phyloP scores from a whole-genome alignment of 306 rosid species.

The Malus asiatica region DNA sequence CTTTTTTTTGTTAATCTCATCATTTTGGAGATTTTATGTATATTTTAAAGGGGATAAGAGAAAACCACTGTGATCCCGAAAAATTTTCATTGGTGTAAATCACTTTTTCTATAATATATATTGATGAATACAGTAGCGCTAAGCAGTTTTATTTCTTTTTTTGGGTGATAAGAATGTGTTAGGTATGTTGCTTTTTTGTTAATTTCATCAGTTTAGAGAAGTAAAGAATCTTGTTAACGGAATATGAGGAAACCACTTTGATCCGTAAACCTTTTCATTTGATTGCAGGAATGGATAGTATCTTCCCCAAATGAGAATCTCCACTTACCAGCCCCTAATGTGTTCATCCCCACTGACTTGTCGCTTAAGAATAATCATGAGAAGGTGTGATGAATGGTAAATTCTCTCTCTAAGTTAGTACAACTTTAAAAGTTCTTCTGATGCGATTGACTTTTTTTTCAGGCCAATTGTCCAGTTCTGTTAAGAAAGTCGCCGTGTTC shows the following conservation, averaged over 20 bases:
- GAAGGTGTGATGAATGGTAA: constrained; percentile 34
- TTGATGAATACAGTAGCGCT: background rate
- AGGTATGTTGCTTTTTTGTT: constrained; percentile 9
- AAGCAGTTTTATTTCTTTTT: background rate
- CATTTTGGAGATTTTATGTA: background rate
- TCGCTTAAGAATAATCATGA: constrained; percentile 56
- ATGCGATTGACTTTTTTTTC: constrained; percentile 26
- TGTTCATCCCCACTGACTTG: constrained; percentile 81
- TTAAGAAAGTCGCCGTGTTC: constrained; percentile 63
- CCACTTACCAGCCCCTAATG: constrained; percentile 74
- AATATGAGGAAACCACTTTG: background rate
- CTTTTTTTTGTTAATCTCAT: background rate
- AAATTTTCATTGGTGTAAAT: no score
- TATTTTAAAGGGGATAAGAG: no score
- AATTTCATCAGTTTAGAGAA: constrained; percentile 1
- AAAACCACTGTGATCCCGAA: no score
- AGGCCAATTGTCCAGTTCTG: constrained; percentile 72
- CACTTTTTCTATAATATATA: background rate
- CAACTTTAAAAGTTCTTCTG: constrained; percentile 15
- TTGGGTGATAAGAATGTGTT: constrained; percentile 9
- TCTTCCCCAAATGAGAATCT: constrained; percentile 60
- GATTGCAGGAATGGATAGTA: constrained; percentile 70
- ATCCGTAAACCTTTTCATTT: constrained; percentile 16
- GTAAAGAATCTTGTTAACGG: background rate
- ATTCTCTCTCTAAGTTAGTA: background rate